phyloP scores from a whole-genome alignment of 2,329 filamentous ascomycete species.

The Leptographium wingfieldii region DNA sequence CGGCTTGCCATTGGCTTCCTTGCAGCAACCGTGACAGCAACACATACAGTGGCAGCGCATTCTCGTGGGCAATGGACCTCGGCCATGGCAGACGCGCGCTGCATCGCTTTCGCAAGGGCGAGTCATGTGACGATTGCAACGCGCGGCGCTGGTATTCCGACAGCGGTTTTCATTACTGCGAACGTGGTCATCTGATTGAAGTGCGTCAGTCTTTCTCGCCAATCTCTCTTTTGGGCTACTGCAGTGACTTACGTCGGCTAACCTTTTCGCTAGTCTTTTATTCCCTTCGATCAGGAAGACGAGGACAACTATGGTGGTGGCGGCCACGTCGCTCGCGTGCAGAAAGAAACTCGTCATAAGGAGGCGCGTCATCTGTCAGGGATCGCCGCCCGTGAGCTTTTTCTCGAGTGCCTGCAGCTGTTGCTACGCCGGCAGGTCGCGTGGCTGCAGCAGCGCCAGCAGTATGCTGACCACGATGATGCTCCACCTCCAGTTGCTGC shows the following conservation, averaged over 20 bases:
- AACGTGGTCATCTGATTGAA: slow-evolving; percentile 68
- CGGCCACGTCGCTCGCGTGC: slow-evolving; percentile 41
- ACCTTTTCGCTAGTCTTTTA: slow-evolving; percentile 28
- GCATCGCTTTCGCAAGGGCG: slow-evolving; percentile 37
- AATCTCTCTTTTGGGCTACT: neutral
- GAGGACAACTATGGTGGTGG: slow-evolving; percentile 55
- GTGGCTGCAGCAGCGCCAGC: slow-evolving; percentile 59
- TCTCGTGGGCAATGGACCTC: slow-evolving; percentile 22
- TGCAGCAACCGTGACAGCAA: neutral
- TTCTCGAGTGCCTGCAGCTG: slow-evolving; percentile 72
- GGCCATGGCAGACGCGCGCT: slow-evolving; percentile 24
- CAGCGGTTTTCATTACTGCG: slow-evolving; percentile 66
- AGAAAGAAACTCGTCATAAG: slow-evolving; percentile 43
- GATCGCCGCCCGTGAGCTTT: slow-evolving; percentile 60
- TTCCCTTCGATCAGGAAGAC: slow-evolving; percentile 47
- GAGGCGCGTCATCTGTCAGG: slow-evolving; percentile 48
- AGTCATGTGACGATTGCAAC: slow-evolving; percentile 53
- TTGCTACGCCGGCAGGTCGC: slow-evolving; percentile 70
- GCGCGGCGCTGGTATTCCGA: slow-evolving; percentile 60
- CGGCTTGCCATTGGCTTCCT: neutral
- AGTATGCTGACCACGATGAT: slow-evolving; percentile 16
- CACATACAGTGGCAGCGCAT: neutral
- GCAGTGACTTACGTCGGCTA: neutral
- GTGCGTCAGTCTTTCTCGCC: slow-evolving; percentile 25
- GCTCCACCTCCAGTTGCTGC: slow-evolving; percentile 37